Evolutionary conservation across 1,284 basidiomycete genomes (phyloP).

Genomic region (Psilocybe mexicana): DNA sequence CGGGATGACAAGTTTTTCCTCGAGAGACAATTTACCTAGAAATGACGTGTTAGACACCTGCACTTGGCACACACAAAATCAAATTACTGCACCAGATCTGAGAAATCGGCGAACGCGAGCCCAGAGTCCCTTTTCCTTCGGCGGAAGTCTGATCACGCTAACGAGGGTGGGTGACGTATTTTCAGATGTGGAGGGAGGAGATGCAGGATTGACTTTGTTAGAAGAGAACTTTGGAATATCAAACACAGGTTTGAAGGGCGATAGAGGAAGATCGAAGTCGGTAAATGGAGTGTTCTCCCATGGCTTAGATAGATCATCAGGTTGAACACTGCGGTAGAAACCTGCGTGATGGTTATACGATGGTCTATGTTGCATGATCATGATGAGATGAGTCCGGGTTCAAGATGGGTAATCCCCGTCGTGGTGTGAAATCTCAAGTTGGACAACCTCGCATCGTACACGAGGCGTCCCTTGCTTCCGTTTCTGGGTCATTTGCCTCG

Average conservation of each 20-base stretch:
- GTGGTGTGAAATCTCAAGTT: not conserved
- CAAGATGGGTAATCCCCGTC: not conserved
- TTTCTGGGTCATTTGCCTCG: conserved; percentile 1
- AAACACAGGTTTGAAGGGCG: conserved; percentile 22
- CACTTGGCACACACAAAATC: not conserved
- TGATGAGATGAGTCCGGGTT: not conserved
- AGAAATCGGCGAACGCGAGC: conserved; percentile 15
- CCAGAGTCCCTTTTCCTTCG: conserved; percentile 11
- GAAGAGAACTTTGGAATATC: conserved; percentile 12
- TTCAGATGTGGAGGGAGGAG: not conserved
- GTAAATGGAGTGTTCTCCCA: conserved; percentile 20
- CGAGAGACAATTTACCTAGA: not conserved
- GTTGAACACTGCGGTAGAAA: conserved; percentile 21
- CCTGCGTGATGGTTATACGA: conserved; percentile 21
- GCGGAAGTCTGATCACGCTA: not conserved
- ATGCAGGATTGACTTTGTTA: not conserved
- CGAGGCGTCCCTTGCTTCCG: conserved; percentile 10
- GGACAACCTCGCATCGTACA: conserved; percentile 4
- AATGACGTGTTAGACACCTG: not conserved
- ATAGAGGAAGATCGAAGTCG: conserved; percentile 11
- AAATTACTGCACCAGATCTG: conserved; percentile 5
- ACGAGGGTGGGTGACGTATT: not conserved
- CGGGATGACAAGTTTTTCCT: conserved; percentile 8
- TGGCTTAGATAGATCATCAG: conserved; percentile 18
- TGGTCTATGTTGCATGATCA: not conserved